Evolutionary conservation across 257 asterid genomes (phyloP).

Genomic region (Capsicum chinense): DNA sequence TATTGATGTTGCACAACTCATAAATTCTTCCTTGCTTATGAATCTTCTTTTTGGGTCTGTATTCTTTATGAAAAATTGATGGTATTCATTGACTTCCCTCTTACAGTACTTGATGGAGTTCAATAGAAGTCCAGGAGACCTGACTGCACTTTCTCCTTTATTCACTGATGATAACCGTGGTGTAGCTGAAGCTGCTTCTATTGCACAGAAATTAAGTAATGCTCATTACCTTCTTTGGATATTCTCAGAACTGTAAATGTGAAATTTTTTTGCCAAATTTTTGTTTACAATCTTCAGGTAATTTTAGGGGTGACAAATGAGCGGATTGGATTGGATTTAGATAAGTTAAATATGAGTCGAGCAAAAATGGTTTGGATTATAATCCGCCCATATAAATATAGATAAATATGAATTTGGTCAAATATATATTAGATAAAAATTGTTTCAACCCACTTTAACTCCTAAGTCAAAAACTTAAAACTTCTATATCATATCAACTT

Average conservation of each 20-base stretch:
- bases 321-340: too few species aligned
- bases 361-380: too few species aligned
- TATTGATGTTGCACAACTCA: slow-evolving; percentile 5
- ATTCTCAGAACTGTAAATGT: slow-evolving; percentile 9
- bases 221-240: slow-evolving; percentile 31
- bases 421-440: too few species aligned
- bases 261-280: not conserved
- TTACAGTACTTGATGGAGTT: slow-evolving; percentile 99
- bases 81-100: slow-evolving; percentile 31
- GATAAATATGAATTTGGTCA: too few species aligned
- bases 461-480: too few species aligned
- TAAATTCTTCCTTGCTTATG: not conserved
- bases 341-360: too few species aligned
- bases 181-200: slow-evolving; percentile 98
- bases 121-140: slow-evolving; percentile 96
- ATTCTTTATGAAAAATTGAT: slow-evolving; percentile 11
- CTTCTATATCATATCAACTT: too few species aligned
- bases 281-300: not conserved
- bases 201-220: slow-evolving; percentile 98
- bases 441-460: too few species aligned
- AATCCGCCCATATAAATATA: too few species aligned
- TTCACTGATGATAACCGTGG: slow-evolving; percentile 99
- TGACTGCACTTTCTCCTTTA: slow-evolving; percentile 93
- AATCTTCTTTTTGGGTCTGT: not conserved
- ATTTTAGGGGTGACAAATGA: too few species aligned